Percentiles rank a stretch among this genome's conserved stretches.
Evolutionary conservation across 2,329 filamentous ascomycete genomes (phyloP).

Genomic region (Ascochyta viciae-villosae): DNA sequence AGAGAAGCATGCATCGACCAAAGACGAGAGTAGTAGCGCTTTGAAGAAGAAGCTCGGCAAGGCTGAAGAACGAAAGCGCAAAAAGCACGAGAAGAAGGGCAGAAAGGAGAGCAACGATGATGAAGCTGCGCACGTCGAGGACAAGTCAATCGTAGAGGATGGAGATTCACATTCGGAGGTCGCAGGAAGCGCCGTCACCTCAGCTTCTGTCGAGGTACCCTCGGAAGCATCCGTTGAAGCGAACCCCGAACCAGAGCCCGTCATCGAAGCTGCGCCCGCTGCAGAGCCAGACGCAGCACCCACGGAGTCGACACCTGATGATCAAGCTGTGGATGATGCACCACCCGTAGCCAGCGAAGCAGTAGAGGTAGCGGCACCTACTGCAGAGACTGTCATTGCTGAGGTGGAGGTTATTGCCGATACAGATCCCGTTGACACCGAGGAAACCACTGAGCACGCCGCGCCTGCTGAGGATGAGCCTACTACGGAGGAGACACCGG

Average conservation of each 20-base stretch:
- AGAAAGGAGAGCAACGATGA: conserved; percentile 25
- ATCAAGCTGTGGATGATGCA: neutral
- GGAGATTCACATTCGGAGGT: conserved; percentile 23
- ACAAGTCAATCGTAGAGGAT: conserved; percentile 17
- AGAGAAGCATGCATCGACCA: conserved; percentile 19
- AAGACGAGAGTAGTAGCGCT: conserved; percentile 16
- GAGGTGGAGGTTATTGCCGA: conserved; percentile 1
- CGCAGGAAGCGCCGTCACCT: conserved; percentile 1
- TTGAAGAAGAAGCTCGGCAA: conserved; percentile 37
- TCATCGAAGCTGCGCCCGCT: neutral
- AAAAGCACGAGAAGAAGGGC: conserved; percentile 29
- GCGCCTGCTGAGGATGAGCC: neutral
- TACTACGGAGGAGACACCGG: neutral
- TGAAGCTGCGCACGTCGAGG: conserved; percentile 9
- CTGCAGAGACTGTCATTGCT: conserved; percentile 1
- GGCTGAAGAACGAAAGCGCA: conserved; percentile 36
- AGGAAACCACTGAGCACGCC: neutral
- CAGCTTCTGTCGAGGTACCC: neutral
- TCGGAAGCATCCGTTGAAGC: conserved; percentile 1
- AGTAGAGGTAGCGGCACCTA: neutral
- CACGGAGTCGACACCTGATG: neutral
- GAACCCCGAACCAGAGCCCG: neutral
- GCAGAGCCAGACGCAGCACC: neutral
- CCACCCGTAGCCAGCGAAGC: neutral
- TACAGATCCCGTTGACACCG: neutral